Evolutionary conservation across 1,284 basidiomycete species (phyloP).

Genomic region (Melampsora americana): DNA sequence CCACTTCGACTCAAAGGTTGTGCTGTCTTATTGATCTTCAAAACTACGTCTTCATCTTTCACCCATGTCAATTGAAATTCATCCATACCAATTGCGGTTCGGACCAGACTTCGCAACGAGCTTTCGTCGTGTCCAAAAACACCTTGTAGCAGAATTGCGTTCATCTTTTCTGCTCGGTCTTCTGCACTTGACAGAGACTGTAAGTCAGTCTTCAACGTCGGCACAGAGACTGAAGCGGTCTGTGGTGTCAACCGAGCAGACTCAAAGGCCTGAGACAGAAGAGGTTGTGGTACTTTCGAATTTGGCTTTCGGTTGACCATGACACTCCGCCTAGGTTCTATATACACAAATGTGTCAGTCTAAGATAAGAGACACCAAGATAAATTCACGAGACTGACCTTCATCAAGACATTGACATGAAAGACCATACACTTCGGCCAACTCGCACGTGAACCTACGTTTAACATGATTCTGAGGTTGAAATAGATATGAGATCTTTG

Average conservation of each 20-base stretch:
- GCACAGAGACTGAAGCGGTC: not conserved
- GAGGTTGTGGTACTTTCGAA: not conserved
- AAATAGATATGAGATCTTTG: not conserved
- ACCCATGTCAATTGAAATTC: slow-evolving; percentile 11
- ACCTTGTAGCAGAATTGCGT: slow-evolving; percentile 21
- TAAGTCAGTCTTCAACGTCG: not conserved
- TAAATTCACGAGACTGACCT: not conserved
- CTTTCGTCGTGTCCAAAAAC: slow-evolving; percentile 31
- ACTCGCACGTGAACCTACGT: slow-evolving; percentile 18
- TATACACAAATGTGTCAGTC: not conserved
- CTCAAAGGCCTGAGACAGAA: not conserved
- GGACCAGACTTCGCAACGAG: slow-evolving; percentile 18
- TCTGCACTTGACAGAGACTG: slow-evolving; percentile 2
- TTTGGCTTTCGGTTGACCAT: not conserved
- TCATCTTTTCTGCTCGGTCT: not conserved
- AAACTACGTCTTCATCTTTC: slow-evolving; percentile 21
- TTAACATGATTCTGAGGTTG: slow-evolving; percentile 17
- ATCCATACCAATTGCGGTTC: not conserved
- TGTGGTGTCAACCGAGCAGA: not conserved
- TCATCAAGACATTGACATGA: slow-evolving; percentile 12
- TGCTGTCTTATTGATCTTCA: slow-evolving; percentile 10
- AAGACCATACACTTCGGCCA: slow-evolving; percentile 17
- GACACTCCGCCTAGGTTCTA: not conserved
- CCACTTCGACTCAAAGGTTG: slow-evolving; percentile 8
- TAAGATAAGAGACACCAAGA: not conserved